Evolutionary conservation across 495 filamentous ascomycete genomes (phyloP), one percentile per base, ranked within the genome.

Genomic region (Penicillium desertorum): DNA sequence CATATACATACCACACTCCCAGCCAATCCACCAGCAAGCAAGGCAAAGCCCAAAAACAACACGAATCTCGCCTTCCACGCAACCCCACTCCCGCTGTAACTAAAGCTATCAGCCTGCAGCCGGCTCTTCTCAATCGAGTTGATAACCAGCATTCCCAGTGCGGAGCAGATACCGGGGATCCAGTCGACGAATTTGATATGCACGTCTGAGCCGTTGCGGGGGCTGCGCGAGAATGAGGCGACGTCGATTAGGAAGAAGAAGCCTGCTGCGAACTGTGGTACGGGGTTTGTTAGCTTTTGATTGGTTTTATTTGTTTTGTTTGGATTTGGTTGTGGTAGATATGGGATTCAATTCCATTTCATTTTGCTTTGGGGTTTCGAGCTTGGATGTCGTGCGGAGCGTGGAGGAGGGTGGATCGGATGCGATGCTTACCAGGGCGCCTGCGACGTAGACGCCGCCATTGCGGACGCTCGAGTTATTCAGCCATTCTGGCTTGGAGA

Each of bases 131-230:
- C 95, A 62, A 99, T 96, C 55, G 85, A 90, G 80, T 98, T 99
- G 83, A 99, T 98, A 58, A 98, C 91, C 8, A 98, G 87, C 95
- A 98, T 98, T 45, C 95, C 95, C 20, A 98, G 82, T 48, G 86
- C 81, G 45, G 85, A 89, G 79, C 96, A 99, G 78, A 99, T 96
- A 54, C 91, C 86, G 20, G 95, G 95, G 62, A 99, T 90, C 95
- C 95, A 99, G 81, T 99, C 95, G 66, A 98, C 83, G 73, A 98
- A 97, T 70, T 83, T 92, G 66, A 99, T 86, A 79, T 99, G 92
- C 51, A 96, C 83, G 70, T 84, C 72, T 19, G 88, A 88, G 51
- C 81, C 85, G 77, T 96, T 98, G 64, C 80, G 83, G 36, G 79
- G 55, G 56, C 89, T 91, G 65, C 88, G 85, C 51, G 90, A 96